Evolutionary conservation across 306 rosid species (phyloP), one percentile per base, ranked within the genome.

Genomic region (Quercus parvula): DNA sequence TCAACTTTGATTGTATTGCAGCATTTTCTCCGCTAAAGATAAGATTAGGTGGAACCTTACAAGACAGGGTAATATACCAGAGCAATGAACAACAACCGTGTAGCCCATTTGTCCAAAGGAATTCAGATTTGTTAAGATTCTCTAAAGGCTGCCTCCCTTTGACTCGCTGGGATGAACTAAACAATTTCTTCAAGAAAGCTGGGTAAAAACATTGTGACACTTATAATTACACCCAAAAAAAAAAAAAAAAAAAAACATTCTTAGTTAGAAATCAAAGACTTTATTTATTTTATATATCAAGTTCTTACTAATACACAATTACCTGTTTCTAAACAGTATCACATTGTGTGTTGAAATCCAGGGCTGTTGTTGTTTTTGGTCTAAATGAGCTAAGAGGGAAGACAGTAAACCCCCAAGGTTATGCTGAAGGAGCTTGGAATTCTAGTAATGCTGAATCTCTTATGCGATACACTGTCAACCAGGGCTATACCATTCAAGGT

Each of bases 11-110:
- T 85, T 72, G 76, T 84, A 84, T 14, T 87, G 90, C 96, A 95
- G 99, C 95, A n/a, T 95, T 95, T 88, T 88, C 94, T 30, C 97
- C 99, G 27, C 81, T 95, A 83, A 93, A 95, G 83, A 77, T 95
- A 41, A 93, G 98, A 85, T 78, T 95, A 77, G 98, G 99, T 6
- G 99, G 99, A 41, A 86, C 84, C 17, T 88, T 95, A 87, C 96
- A 95, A 89, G 99, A 95, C 71, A 88, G 81, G 85, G 82, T 93
- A 67, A 83, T 66, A 62, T 95, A 95, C 80, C 94, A 85, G 1
- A 95, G 88, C 77, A 73, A 79, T 77, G 12, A 41, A 41, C 73
- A 62, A 12, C 69, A 79, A 71, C 87, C 87, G 7, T 95, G 98
- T 59, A 73, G 70, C 76, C 88, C 90, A 33, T 93, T 95, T 85